A percentile compares a stretch with the other conserved stretches of the same genome.
These are phyloP conservation scores for Rhodosporidiobolus sp. DNA, from an alignment of 768 basidiomycete species.

Conservation along the genomic window DNA sequence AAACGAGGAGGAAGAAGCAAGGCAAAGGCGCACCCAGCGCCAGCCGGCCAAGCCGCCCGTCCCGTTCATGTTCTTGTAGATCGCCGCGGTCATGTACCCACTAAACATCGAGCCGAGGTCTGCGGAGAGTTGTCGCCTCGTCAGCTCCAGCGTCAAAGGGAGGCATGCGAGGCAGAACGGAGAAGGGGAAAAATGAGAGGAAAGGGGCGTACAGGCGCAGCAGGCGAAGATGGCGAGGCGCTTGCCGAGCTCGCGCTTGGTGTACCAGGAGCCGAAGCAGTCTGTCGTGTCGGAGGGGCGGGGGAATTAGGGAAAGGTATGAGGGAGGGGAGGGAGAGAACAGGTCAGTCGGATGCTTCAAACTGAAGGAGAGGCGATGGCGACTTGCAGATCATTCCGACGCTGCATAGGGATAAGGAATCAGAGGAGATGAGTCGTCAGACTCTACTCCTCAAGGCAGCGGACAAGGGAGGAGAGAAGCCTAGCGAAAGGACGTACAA, in stretches of 20 bases:
- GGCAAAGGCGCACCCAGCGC: not conserved
- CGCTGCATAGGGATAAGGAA: not conserved
- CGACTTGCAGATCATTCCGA: not conserved
- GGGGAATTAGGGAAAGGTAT: too few species aligned
- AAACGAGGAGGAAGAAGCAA: not conserved
- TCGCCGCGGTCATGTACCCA: not conserved
- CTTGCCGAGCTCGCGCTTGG: not conserved
- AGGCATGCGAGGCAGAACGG: too few species aligned
- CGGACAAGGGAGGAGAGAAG: too few species aligned
- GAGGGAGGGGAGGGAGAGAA: too few species aligned
- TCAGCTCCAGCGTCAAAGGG: too few species aligned
- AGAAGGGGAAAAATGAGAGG: too few species aligned
- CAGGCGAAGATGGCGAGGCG: not conserved
- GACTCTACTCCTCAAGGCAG: too few species aligned
- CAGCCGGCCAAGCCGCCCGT: not conserved
- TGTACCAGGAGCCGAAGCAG: not conserved
- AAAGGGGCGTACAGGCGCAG: too few species aligned
- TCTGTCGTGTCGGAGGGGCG: not conserved
- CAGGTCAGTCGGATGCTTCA: too few species aligned
- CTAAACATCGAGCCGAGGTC: not conserved
- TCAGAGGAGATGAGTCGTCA: not conserved
- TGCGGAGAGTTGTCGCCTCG: too few species aligned
- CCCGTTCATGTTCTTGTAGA: not conserved
- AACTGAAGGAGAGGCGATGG: too few species aligned
- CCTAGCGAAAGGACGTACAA: too few species aligned